Percentiles rank a stretch among this genome's conserved stretches.
phyloP scores from a whole-genome alignment of 331 rosid genomes.

The Pyracantha coccinea region DNA sequence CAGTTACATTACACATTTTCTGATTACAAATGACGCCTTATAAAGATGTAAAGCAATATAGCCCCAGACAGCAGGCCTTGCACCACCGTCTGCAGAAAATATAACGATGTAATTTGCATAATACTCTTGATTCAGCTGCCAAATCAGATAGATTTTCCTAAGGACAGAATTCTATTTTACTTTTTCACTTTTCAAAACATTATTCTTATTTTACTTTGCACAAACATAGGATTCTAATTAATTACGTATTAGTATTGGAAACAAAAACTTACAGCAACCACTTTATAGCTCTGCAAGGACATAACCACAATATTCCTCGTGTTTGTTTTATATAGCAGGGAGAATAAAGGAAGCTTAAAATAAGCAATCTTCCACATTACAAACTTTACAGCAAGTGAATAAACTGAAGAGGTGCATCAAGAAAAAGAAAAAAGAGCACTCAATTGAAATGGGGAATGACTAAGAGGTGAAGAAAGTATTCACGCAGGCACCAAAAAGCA shows the following conservation, averaged over 20 bases:
- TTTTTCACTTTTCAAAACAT: neutral
- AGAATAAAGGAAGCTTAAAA: neutral
- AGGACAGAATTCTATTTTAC: neutral
- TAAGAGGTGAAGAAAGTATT: neutral
- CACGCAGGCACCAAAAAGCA: neutral
- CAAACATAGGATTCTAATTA: neutral
- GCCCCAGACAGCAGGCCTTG: neutral
- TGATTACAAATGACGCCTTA: neutral
- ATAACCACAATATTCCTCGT: neutral
- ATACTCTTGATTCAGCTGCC: neutral
- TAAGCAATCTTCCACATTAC: neutral
- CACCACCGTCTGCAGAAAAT: neutral
- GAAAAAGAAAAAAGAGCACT: neutral
- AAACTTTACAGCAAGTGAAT: neutral
- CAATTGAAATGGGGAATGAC: neutral
- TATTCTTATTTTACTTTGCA: neutral
- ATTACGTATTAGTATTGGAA: neutral
- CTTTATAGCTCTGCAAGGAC: neutral
- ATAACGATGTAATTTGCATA: neutral
- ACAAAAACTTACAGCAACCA: neutral
- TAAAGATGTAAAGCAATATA: neutral
- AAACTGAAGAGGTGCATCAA: neutral
- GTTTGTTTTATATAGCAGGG: neutral
- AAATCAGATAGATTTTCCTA: neutral
- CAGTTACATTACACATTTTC: neutral